phyloP scores from a whole-genome alignment of 2,329 filamentous ascomycete species.

The Fusarium sp. region DNA sequence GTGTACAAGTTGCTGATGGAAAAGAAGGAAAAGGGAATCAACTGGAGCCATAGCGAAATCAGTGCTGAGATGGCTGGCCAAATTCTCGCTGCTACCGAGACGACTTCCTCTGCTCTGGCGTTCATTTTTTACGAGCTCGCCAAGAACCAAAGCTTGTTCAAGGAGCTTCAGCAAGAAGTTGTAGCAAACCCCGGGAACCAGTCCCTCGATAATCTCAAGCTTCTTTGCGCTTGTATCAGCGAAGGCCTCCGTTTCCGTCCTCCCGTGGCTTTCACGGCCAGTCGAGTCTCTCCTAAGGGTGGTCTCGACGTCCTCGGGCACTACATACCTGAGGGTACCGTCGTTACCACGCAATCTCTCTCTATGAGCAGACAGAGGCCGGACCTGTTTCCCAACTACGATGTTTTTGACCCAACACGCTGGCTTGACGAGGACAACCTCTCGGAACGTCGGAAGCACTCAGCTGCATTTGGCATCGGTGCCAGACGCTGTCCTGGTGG shows the following conservation, averaged over 20 bases:
- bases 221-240: slow-evolving; percentile 35
- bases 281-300: slow-evolving; percentile 29
- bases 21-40: slow-evolving; percentile 14
- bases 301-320: slow-evolving; percentile 32
- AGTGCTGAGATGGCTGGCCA: slow-evolving; percentile 40
- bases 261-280: slow-evolving; percentile 36
- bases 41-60: slow-evolving; percentile 25
- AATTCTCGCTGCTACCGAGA: slow-evolving; percentile 33
- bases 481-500: too few relatives aligned
- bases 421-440: slow-evolving; percentile 20
- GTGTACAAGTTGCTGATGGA: slow-evolving; percentile 25
- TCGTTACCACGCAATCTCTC: slow-evolving; percentile 37
- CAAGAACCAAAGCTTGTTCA: slow-evolving; percentile 19
- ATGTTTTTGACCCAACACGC: slow-evolving; percentile 31
- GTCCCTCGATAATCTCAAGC: slow-evolving; percentile 15
- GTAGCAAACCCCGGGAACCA: background rate
- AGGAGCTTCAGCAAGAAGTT: slow-evolving; percentile 27
- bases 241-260: slow-evolving; percentile 39
- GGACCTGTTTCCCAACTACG: slow-evolving; percentile 35
- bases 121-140: slow-evolving; percentile 40
- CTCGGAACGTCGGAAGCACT: too few relatives aligned
- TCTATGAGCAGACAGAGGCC: slow-evolving; percentile 38
- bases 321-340: slow-evolving; percentile 32
- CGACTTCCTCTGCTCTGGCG: slow-evolving; percentile 36
- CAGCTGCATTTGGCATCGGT: too few relatives aligned